These are phyloP conservation scores for Cylindrodendrum hubeiense DNA, from an alignment of 2,329 filamentous ascomycete genomes.

Conservation along the genomic window DNA sequence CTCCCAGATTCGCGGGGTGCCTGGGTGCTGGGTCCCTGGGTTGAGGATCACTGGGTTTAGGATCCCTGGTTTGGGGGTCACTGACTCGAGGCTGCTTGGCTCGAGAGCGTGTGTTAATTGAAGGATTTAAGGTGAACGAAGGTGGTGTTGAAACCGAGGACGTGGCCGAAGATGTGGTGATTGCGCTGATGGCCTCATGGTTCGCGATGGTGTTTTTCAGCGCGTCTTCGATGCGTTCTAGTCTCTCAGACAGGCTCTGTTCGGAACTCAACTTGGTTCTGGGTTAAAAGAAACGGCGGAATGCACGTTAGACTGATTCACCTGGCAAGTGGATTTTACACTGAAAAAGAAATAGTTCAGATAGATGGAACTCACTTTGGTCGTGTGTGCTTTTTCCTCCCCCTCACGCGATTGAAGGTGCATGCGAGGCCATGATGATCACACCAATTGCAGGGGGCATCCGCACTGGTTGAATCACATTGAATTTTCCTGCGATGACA, in stretches of 20 bases:
- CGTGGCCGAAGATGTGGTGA: background rate
- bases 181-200: background rate
- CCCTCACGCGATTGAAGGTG: background rate
- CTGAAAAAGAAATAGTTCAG: background rate
- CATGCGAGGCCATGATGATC: background rate
- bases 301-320: background rate
- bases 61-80: no score
- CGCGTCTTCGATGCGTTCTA: constrained; percentile 34
- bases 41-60: no score
- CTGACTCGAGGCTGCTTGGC: background rate
- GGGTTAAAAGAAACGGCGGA: background rate
- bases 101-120: background rate
- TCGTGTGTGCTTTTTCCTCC: background rate
- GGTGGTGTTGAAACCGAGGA: background rate
- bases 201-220: constrained; percentile 15
- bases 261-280: constrained; percentile 34
- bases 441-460: constrained; percentile 2
- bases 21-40: background rate
- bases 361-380: background rate
- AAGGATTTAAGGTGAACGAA: constrained; percentile 2
- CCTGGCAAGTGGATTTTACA: background rate
- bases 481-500: constrained; percentile 20
- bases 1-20: background rate
- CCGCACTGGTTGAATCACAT: background rate
- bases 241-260: constrained; percentile 35